Evolutionary conservation across 1,284 basidiomycete species (phyloP).

Genomic region (Lentinula novae-zelandiae): DNA sequence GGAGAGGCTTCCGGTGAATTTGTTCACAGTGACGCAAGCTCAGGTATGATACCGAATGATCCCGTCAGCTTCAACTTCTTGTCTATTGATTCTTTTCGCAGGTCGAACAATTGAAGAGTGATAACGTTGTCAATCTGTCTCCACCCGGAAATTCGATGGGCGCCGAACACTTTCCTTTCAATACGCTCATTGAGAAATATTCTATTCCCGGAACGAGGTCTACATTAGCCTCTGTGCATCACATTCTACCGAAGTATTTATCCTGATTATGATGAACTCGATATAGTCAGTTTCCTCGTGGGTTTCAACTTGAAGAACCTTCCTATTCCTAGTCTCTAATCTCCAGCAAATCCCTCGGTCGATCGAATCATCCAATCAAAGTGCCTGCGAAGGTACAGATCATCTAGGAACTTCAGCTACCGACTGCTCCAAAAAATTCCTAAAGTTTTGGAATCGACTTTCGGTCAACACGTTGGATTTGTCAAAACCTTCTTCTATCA

Average conservation of each 20-base stretch:
- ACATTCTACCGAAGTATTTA: not conserved
- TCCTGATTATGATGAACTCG: not conserved
- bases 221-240: not conserved
- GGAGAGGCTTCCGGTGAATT: slow-evolving; percentile 57
- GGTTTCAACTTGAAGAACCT: no score
- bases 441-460: no score
- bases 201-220: not conserved
- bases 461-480: no score
- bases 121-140: not conserved
- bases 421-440: no score
- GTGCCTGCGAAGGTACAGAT: no score
- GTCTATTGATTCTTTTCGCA: not conserved
- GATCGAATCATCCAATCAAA: no score
- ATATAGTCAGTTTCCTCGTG: no score
- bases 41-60: slow-evolving; percentile 38
- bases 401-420: no score
- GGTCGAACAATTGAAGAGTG: slow-evolving; percentile 7
- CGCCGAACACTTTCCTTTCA: slow-evolving; percentile 3
- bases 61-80: no score
- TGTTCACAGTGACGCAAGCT: slow-evolving; percentile 64
- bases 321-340: no score
- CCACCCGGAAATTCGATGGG: not conserved
- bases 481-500: no score
- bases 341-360: no score
- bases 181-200: slow-evolving; percentile 9